Evolutionary conservation across 768 basidiomycete species (phyloP).

Genomic region (Leccinum subtestaceum): DNA sequence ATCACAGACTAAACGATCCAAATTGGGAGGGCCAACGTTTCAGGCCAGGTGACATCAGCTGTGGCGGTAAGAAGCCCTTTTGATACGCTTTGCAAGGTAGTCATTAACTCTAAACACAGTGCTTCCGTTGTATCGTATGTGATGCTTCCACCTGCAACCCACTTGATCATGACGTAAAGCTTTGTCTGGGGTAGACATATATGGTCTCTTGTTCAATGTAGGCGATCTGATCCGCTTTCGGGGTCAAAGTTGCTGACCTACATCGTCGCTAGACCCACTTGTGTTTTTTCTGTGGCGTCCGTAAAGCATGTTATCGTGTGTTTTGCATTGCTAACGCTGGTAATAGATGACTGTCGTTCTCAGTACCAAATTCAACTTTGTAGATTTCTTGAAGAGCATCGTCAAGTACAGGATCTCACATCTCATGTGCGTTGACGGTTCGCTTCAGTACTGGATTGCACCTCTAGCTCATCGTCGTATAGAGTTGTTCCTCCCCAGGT

Average conservation of each 20-base stretch:
- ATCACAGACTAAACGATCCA: constrained; percentile 47
- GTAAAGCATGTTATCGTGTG: constrained; percentile 18
- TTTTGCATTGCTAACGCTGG: constrained; percentile 5
- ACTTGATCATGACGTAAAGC: neutral
- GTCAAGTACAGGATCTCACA: constrained; percentile 46
- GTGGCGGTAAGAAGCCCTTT: constrained; percentile 45
- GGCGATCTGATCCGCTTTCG: constrained; percentile 8
- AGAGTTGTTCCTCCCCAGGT: constrained; percentile 49
- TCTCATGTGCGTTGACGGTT: constrained; percentile 31
- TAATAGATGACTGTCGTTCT: constrained; percentile 52
- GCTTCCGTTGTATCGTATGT: constrained; percentile 61
- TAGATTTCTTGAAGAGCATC: constrained; percentile 45
- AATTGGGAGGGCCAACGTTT: constrained; percentile 49
- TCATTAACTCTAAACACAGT: constrained; percentile 34
- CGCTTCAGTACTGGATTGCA: neutral
- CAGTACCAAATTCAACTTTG: constrained; percentile 41
- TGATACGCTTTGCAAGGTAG: neutral
- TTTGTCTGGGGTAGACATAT: constrained; percentile 47
- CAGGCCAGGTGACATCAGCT: constrained; percentile 57
- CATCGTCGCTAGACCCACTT: constrained; percentile 52
- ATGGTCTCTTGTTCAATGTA: constrained; percentile 61
- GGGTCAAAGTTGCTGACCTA: constrained; percentile 2
- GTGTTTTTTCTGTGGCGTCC: constrained; percentile 52
- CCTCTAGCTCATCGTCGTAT: constrained; percentile 4
- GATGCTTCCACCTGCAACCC: neutral